Base-by-base conservation (phyloP, 1,139 yeast species). In the Ogataea hybrid region DNA sequence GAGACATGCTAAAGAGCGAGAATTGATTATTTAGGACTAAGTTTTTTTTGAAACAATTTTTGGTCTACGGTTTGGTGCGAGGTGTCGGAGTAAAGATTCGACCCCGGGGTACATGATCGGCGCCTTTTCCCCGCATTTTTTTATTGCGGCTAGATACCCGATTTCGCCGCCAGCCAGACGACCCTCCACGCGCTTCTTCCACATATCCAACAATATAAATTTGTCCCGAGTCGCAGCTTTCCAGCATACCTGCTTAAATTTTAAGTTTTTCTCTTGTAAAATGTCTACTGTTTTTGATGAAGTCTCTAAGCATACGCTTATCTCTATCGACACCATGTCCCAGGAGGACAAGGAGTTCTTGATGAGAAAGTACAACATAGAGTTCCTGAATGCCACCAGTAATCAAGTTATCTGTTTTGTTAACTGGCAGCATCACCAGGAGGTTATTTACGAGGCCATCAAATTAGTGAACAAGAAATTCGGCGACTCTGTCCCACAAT, bases 381-480 rank as follows among this genome's bases (percentile, higher is more conserved):
- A 49, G 31, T 61, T 59, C 39, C 42, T 49, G 30, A 59, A 61
- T 46, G 64, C 65, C 11, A 61, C 65, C 28, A 60, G 64, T 4
- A 61, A 61, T 49, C 65, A 61, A 48, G 59, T 51, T 25, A 58
- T 56, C 38, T 40, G 50, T 35, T 59, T 46, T 44, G 46, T 31
- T 37, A 51, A 51, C 38, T 55, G 62, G 55, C 16, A 41, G 20
- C 44, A 41, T 18, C 54, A 61, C 37, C 62, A 58, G 18, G 47
- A 46, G 20, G 39, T 47, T 20, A 35, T 59, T 17, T 25, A 44
- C 9, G 53, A 57, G 41, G 62, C 63, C 6, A 45, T 45, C 12
- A 41, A 35, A 16, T 28, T 47, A 7, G 58, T 50, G 14, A 48
- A 47, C 22, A 28, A 43, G 37, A 46, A 47, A 27, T 33, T 46